Evolutionary conservation across 495 filamentous ascomycete genomes (phyloP), one percentile per base, ranked within the genome.

Genomic region (Penicillium steckii): DNA sequence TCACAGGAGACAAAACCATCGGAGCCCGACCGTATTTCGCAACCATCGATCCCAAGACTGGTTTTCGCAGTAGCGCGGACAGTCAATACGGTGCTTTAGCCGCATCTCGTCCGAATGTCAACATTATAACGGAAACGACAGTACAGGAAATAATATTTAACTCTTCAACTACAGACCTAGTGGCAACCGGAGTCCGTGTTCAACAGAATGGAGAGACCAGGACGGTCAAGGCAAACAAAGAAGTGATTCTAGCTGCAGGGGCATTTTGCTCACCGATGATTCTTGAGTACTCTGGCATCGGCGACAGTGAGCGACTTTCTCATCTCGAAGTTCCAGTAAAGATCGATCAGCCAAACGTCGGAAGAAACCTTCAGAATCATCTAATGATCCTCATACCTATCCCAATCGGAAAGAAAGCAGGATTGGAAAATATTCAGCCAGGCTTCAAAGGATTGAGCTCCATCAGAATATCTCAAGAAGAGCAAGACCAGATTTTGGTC

Each of bases 221-320:
- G 25, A 61, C 6, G 0, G n/a, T 62, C 18, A 45, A 43, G 8
- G 58, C 61, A n/a, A 49, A 10, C 2, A 56, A 48, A 26, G 82
- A 86, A 47, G 65, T 84, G 18, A 75, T 85, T 25, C 30, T 85
- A 3, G 73, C 76, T 0, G 79, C 79, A 2, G 82, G 82, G 0
- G 62, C 64, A 4, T 59, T 84, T 17, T 71, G 79, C 29, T 77
- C 78, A 3, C 77, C 80, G 0, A 76, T 80, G 47, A 26, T 83
- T 0, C 67, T 85, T 0, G 77, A 84, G 55, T 57, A 80, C 0
- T 82, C 79, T 0, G 81, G 81, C 0, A 66, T 84, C 3, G 64
- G 59, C 0, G 33, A 46, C 13, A 56, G 47, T 24, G 46, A 53
- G 3, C 47, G 27, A 19, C 18, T 58, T n/a, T 17, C 10, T 0